Conservation (phyloP, 2,329 filamentous ascomycete species). For the Coleophoma cylindrospora region DNA sequence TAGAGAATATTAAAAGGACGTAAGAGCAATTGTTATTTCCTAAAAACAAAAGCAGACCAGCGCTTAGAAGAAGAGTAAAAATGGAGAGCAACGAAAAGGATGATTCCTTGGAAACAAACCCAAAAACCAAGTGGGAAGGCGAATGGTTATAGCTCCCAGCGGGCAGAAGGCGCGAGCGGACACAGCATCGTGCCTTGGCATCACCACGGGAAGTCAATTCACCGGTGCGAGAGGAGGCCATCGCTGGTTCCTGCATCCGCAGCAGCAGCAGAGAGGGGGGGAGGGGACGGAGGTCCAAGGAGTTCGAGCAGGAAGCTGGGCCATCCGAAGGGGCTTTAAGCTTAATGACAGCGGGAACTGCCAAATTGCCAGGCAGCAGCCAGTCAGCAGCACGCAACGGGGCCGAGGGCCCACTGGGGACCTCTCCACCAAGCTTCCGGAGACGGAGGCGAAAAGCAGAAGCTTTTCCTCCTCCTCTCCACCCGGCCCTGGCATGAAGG, state of each 20-base stretch:
- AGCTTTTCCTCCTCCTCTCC: not conserved
- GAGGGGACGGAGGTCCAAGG: too few species aligned
- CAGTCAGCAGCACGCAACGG: too few species aligned
- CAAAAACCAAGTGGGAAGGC: not conserved
- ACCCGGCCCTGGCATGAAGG: conserved; percentile 7
- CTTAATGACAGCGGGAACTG: conserved; percentile 9
- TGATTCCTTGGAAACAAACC: conserved; percentile 10
- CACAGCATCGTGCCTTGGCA: conserved; percentile 14
- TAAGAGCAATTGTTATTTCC: conserved; percentile 19
- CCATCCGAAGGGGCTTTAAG: conserved; percentile 16
- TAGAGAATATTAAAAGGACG: conserved; percentile 16
- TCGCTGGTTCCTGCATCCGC: not conserved
- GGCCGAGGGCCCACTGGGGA: too few species aligned
- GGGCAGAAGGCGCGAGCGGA: conserved; percentile 3
- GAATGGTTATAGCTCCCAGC: not conserved
- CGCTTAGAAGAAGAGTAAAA: conserved; percentile 21
- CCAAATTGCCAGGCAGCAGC: not conserved
- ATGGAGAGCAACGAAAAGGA: conserved; percentile 10
- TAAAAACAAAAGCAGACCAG: conserved; percentile 30
- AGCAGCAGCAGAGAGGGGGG: too few species aligned
- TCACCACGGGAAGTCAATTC: conserved; percentile 15
- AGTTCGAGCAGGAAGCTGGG: conserved; percentile 7
- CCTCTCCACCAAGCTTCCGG: not conserved
- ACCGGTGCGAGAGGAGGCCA: conserved; percentile 10
- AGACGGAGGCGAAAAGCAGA: conserved; percentile 3